Base-by-base conservation (phyloP, 495 filamentous ascomycete genomes). In the Aspergillus homomorphus region DNA sequence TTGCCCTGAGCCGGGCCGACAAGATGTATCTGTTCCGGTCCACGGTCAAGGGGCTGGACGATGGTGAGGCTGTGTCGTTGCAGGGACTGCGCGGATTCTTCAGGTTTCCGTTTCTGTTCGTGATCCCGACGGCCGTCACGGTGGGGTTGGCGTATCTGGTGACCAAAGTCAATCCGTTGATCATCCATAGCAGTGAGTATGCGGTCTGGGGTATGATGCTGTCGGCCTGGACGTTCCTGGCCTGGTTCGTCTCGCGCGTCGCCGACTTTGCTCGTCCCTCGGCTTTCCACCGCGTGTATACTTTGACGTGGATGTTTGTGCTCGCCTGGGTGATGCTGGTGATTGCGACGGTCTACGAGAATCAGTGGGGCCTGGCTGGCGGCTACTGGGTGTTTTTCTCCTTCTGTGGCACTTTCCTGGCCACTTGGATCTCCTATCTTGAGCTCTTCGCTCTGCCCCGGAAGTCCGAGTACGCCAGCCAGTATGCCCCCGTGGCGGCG, bases 151-250 rank as follows among this genome's bases (percentile, higher is more conserved):
- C 89, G 10, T 91, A 88, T 64, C 71, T 98, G 61, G 62, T 95
- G 41, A 82, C 79, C 22, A 95, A 91, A 71, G 67, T 92, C 66
- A 98, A 98, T 65, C 92, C 92, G 3, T 80, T 86, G 59, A 90
- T 98, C 62, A 75, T 93, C 18, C 94, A 96, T 71, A 90, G 90
- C 69, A 92, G 87, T 63, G 80, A 84, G 58, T 96, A 92, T 62
- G 81, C 90, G 2, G 89, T 97, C 1, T 89, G 87, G 87, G 84
- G 84, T 56, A 95, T 93, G 88, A 89, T 91, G 81, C 62, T 96
- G 2, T 87, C 88, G 16, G 80, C 88, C 16, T 98, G 90, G 81
- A 82, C 92, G 62, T 84, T 87, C 60, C 60, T 87, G 22, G 86
- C 88, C 22, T 98, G 93, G 93, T 85, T 91, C 51, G 79, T 96